Percentiles rank a stretch among this genome's conserved stretches.
These are phyloP conservation scores for Lathyrus tuberosus DNA, from an alignment of 306 rosid species.

Conservation along the genomic window DNA sequence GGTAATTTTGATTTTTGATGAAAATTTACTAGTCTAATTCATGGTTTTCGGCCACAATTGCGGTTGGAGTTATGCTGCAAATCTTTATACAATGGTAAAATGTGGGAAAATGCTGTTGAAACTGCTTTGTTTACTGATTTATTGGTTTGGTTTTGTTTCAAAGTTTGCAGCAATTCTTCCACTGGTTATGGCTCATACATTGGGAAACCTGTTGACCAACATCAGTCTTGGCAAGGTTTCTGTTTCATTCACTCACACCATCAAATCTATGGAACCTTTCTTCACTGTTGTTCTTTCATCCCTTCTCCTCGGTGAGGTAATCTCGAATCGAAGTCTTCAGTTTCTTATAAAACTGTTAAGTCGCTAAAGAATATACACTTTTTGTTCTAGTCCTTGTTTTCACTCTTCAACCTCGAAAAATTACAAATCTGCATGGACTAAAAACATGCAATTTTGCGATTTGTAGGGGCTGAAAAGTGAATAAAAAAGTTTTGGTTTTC, in stretches of 20 bases:
- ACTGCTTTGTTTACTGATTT: neutral
- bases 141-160: slow-evolving; percentile 29
- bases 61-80: neutral
- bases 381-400: neutral
- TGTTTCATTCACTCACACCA: slow-evolving; percentile 86
- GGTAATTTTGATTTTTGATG: slow-evolving; percentile 47
- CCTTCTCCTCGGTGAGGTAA: slow-evolving; percentile 70
- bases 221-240: slow-evolving; percentile 72
- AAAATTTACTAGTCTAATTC: slow-evolving; percentile 7
- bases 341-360: neutral
- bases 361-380: neutral
- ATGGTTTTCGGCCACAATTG: neutral
- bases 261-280: slow-evolving; percentile 82
- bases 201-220: slow-evolving; percentile 77
- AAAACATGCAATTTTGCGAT: neutral
- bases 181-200: slow-evolving; percentile 65
- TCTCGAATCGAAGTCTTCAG: neutral
- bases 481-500: slow-evolving; percentile 10
- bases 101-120: slow-evolving; percentile 19
- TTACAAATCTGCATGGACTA: neutral
- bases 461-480: neutral
- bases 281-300: slow-evolving; percentile 72
- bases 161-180: slow-evolving; percentile 64
- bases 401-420: neutral
- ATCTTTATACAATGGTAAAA: neutral